Percentiles rank a stretch among this genome's conserved stretches.
These are phyloP conservation scores for Paramyrothecium sp. DNA, from an alignment of 2,329 filamentous ascomycete species.

Conservation along the genomic window DNA sequence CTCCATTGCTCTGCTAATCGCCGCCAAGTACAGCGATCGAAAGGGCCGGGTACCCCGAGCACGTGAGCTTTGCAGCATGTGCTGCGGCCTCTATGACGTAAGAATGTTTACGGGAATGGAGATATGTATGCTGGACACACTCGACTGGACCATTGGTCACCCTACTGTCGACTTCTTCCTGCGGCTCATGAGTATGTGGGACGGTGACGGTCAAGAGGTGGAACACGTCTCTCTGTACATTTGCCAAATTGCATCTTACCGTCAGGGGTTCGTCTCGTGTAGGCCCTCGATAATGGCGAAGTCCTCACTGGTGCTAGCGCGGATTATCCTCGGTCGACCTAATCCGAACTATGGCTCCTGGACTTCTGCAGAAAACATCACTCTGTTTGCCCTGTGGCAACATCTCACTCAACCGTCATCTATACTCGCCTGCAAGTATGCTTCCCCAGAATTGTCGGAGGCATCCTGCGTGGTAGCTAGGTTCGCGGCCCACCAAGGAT, in stretches of 20 bases:
- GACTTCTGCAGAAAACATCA: not conserved
- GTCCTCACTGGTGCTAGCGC: not conserved
- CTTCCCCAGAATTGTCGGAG: not conserved
- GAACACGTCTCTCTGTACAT: not conserved
- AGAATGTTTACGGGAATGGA: not conserved
- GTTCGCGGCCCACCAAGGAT: not conserved
- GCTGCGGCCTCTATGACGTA: not conserved
- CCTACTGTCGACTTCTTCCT: too few relatives aligned
- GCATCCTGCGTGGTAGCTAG: not conserved
- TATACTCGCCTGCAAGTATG: not conserved
- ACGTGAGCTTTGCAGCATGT: not conserved
- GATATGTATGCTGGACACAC: not conserved
- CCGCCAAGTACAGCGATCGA: not conserved
- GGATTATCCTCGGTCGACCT: not conserved
- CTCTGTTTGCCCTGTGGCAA: not conserved
- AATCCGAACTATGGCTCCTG: not conserved
- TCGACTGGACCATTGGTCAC: constrained; percentile 36
- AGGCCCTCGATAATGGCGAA: not conserved
- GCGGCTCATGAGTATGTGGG: not conserved
- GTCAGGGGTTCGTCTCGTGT: not conserved
- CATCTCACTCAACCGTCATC: not conserved
- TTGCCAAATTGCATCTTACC: not conserved
- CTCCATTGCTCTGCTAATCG: not conserved
- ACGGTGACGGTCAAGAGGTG: not conserved
- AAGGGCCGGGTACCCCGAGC: not conserved